These are phyloP conservation scores for Uronychia setigera DNA, from an alignment of 73 alveolate genomes.

Conservation along the genomic window DNA sequence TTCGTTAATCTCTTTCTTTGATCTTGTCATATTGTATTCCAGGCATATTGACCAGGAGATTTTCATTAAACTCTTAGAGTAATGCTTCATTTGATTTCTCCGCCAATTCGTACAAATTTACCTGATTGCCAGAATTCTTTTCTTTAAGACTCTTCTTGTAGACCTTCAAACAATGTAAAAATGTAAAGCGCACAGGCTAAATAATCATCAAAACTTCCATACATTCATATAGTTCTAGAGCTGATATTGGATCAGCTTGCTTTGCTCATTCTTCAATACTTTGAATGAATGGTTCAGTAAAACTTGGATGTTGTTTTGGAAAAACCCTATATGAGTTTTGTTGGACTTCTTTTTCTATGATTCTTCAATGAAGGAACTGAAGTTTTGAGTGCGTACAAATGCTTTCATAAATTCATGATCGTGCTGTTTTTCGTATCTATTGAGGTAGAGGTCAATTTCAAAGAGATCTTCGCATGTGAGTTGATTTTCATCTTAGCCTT, in stretches of 20 bases:
- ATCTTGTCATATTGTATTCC: constrained; percentile 44
- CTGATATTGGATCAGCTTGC: constrained; percentile 20
- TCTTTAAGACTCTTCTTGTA: constrained; percentile 11
- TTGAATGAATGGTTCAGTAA: constrained; percentile 26
- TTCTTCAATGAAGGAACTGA: constrained; percentile 47
- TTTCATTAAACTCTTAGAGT: neutral
- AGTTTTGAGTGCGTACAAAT: constrained; percentile 33
- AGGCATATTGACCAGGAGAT: constrained; percentile 33
- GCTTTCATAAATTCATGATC: constrained; percentile 26
- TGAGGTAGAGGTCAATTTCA: constrained; percentile 44
- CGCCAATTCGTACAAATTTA: constrained; percentile 2
- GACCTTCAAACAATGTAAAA: constrained; percentile 7
- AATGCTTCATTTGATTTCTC: neutral
- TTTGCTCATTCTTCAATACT: constrained; percentile 35
- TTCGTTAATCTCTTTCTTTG: neutral
- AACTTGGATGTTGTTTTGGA: constrained; percentile 45
- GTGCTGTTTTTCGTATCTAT: constrained; percentile 3
- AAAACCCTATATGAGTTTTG: constrained; percentile 27
- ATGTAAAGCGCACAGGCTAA: constrained; percentile 41
- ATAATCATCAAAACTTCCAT: neutral
- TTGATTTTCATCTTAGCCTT: constrained; percentile 24
- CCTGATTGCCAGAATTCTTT: constrained; percentile 14
- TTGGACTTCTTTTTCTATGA: constrained; percentile 20
- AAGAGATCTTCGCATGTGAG: constrained; percentile 29
- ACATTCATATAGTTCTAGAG: constrained; percentile 24